These are phyloP conservation scores for Salix arbutifolia DNA, from an alignment of 345 rosid species.

Conservation along the genomic window DNA sequence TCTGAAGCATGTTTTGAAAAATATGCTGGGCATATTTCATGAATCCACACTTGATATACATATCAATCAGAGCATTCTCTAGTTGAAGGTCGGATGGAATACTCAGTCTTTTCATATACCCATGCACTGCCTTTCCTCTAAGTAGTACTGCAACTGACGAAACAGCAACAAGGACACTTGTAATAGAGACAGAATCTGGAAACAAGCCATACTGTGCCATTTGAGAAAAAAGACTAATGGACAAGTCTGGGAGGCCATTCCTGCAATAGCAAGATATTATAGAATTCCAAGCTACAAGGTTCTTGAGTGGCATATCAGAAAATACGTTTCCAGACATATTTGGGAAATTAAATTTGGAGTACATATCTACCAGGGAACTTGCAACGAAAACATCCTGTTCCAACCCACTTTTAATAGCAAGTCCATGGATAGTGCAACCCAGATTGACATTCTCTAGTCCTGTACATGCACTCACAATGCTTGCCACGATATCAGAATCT, in stretches of 20 bases:
- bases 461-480: conserved; percentile 47
- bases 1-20: conserved; percentile 45
- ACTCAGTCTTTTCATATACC: conserved; percentile 48
- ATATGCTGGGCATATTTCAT: conserved; percentile 46
- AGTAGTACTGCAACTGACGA: conserved; percentile 58
- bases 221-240: conserved; percentile 42
- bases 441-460: conserved; percentile 43
- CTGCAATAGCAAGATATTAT: conserved; percentile 64
- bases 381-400: conserved; percentile 53
- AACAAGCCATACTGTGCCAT: conserved; percentile 36
- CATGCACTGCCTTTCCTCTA: conserved; percentile 63
- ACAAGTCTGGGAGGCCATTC: conserved; percentile 54
- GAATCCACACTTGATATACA: conserved; percentile 76
- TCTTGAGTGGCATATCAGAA: conserved; percentile 43
- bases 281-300: conserved; percentile 72
- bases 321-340: conserved; percentile 55
- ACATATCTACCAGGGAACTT: conserved; percentile 70
- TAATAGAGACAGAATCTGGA: conserved; percentile 62
- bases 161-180: conserved; percentile 63
- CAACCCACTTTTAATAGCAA: conserved; percentile 48
- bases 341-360: conserved; percentile 59
- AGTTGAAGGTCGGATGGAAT: conserved; percentile 47
- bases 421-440: conserved; percentile 55
- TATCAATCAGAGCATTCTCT: conserved; percentile 69
- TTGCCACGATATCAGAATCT: conserved; percentile 62